Base-by-base conservation (phyloP, 768 basidiomycete species). In the Mycena kentingensis region DNA sequence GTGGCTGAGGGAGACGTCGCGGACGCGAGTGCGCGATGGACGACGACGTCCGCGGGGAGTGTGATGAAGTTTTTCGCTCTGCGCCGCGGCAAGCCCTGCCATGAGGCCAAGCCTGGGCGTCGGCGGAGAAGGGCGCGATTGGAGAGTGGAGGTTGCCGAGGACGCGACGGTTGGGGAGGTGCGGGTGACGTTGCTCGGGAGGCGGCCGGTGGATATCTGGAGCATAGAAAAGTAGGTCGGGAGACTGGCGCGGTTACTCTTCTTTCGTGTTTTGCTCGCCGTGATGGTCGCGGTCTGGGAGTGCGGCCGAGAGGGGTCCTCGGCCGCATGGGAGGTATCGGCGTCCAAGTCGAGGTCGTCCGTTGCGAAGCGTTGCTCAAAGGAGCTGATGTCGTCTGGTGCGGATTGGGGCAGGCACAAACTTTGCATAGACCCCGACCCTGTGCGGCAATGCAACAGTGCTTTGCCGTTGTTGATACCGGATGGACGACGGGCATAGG, bases 141-240 rank as follows among this genome's bases (percentile, higher is more conserved):
- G 67, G 55, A 74, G 68, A 24, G 77, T 77, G 55, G 74, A 69
- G 31, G 68, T 74, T 41, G 82, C 80, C 38, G 79, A 77, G 43
- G 75, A 73, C 10, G 79, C 74, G 49, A 77, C 49, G 59, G 41
- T 26, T 38, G 77, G 71, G 46, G 81, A 74, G 38, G 72, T 52
- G 61, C 68, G 67, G 43, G 66, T 57, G 43, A 69, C 62, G 22
- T 63, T 52, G 28, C 64, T 16, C 43, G 34, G 7, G 10, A 29
- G 41, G 10, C 46, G 54, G 16, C 74, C 61, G 43, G 75, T 76
- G 57, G 69, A 71, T 59, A 83, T 72, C 64, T 83, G 80, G 32
- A 90, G 77, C 52, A 88, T 75, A 41, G 86, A 88, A 66, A 90
- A 90, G 68, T 83, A 88, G 18, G 85, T 80, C 19, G 88, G 88